Conservation (phyloP, 495 filamentous ascomycete species). For the Aspergillus wentii region DNA sequence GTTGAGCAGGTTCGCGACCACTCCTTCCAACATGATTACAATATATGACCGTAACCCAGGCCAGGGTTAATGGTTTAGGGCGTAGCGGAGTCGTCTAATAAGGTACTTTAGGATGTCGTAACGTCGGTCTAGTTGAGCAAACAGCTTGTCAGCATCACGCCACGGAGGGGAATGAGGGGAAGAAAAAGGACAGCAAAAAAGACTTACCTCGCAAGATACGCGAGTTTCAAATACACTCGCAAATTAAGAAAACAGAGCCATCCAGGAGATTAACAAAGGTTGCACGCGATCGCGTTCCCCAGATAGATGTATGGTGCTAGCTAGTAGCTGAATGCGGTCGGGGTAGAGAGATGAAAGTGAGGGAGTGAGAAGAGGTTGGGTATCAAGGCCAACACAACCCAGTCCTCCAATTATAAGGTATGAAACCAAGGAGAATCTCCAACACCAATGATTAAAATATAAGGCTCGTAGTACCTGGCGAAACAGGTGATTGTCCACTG, state of each 20-base stretch:
- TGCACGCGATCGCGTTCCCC: conserved; percentile 33
- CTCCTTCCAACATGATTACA: conserved; percentile 59
- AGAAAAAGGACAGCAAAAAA: conserved; percentile 2
- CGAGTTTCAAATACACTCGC: conserved; percentile 18
- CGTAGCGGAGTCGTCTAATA: conserved; percentile 7
- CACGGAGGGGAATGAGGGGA: too few species aligned
- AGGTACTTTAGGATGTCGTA: too few species aligned
- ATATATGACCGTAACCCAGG: conserved; percentile 31
- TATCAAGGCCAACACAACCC: conserved; percentile 15
- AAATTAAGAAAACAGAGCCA: conserved; percentile 21
- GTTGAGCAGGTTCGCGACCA: conserved; percentile 88
- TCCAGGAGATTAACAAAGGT: conserved; percentile 20
- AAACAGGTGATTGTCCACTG: conserved; percentile 1
- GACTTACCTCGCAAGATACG: conserved; percentile 4
- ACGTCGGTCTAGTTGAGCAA: too few species aligned
- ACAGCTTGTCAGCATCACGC: too few species aligned
- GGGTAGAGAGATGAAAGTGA: conserved; percentile 4
- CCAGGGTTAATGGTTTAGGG: conserved; percentile 16
- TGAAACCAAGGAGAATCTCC: too few species aligned
- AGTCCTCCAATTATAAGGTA: not conserved
- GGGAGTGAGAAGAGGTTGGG: conserved; percentile 21
- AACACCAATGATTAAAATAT: too few species aligned
- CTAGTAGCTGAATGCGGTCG: not conserved
- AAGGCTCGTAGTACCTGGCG: conserved; percentile 4
- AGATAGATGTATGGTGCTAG: too few species aligned